Base-by-base conservation (phyloP, 2,329 filamentous ascomycete species). In the Aschersonia sp. region DNA sequence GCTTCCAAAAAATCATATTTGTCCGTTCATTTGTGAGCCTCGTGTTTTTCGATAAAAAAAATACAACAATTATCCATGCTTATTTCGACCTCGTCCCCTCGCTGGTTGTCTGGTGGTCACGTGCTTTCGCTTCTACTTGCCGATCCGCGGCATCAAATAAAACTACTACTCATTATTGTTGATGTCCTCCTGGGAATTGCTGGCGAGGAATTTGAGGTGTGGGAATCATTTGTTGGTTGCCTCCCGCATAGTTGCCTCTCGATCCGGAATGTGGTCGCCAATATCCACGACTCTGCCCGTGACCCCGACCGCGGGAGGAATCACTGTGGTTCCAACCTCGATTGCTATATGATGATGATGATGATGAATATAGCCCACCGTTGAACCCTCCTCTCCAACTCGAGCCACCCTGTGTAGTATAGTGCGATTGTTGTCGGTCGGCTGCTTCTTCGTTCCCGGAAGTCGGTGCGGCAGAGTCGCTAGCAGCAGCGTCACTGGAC, bases 401-500 rank as follows among this genome's bases (percentile, higher is more conserved):
- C 10, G n/a, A 4, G 20, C 2, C 0, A 5, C 10, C n/a, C 5
- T 44, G 12, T 9, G 32, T 38, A 38, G 32, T 38, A 12, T 38
- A 38, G 2, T 4, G 30, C 9, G 2, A 2, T 62, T 65, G n/a
- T n/a, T n/a, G n/a, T n/a, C n/a, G n/a, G n/a, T n/a, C n/a, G n/a
- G n/a, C n/a, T n/a, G n/a, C n/a, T n/a, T n/a, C 32, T 6, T 38
- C 32, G 32, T 38, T 38, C 7, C 32, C 32, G 12, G 32, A 3
- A 9, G 32, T 38, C 32, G 32, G 32, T 38, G 32, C 32, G 7
- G 32, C 32, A 12, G 40, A 30, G 5, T 48, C 49, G 29, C 28
- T 44, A 4, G 44, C 30, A 2, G 47, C 32, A 30, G 45, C 47
- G 5, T 47, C 47, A 40, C 40, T 44, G 28, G 47, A 49, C 2